Base-by-base conservation (phyloP, 257 asterid genomes). In the Nemophila menziesii region DNA sequence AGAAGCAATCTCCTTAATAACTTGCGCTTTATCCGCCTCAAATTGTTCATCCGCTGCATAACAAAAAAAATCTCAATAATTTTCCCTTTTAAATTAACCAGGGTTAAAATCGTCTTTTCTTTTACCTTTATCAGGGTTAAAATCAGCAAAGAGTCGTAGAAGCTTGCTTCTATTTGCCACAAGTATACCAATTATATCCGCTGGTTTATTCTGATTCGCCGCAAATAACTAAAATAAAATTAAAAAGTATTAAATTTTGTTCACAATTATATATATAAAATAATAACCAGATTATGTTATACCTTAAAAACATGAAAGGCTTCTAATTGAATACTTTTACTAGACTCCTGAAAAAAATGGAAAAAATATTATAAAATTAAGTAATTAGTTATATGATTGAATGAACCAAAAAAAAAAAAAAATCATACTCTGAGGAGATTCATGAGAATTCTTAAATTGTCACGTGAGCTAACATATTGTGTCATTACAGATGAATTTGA, bases 241-340 rank as follows among this genome's bases (percentile, higher is more conserved):
- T 23, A 38, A 16, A 33, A 45, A 22, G n/a, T n/a, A n/a, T n/a
- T n/a, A n/a, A n/a, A n/a, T n/a, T n/a, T n/a, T n/a, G n/a, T n/a
- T n/a, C n/a, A n/a, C n/a, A n/a, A n/a, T n/a, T n/a, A n/a, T n/a
- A n/a, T n/a, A n/a, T 29, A 7, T 13, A 29, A 29, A 2, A 10
- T 29, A 29, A 29, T 29, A 5, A 2, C 36, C 2, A 26, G 33
- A 26, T 5, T 26, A 29, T 29, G 9, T 7, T 29, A 10, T 74
- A 86, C 97, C 97, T 86, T 86, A 38, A 86, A 86, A 51, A 86
- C 92, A 48, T 86, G 97, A 63, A 86, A 86, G 16, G 97, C 93
- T 59, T 86, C 97, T 3, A 86, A 66, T 57, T 82, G 93, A 56
- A 86, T 86, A 61, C 85, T 86, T 70, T 86, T 86, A 85, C 92